Evolutionary conservation across 2,329 filamentous ascomycete genomes (phyloP), one percentile per base, ranked within the genome.

Genomic region (Pseudocercospora fijiensis): DNA sequence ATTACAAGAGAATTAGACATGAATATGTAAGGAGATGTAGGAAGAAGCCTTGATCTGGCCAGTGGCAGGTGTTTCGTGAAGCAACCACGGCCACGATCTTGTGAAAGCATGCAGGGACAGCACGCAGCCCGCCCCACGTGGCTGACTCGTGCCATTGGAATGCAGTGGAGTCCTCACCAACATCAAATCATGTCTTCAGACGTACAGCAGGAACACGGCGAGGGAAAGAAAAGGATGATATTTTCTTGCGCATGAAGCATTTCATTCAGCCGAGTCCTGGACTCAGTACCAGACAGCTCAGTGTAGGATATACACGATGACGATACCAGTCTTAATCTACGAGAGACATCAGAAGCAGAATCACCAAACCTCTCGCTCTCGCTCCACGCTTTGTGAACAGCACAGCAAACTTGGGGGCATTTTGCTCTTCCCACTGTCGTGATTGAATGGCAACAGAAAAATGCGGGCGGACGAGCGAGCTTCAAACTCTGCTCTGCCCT

Each of bases 281-380:
- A 49, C 45, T 26, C 24, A 16, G 11, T 30, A n/a, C 16, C 49
- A 53, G 49, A 53, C 49, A 53, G 49, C 49, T 53, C 49, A 49
- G 28, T 22, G 55, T 43, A 45, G 18, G 43, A 57, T 57, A 41
- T 45, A 57, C 55, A 57, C 55, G 24, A 57, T 53, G 49, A 53
- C 55, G 24, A 57, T 41, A n/a, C 55, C 45, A 45, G 18, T 57
- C n/a, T 56, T 56, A 4, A 22, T 16, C 20, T 45, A 27, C 16
- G 20, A 45, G 37, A 57, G 24, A 57, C 30, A 45, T 43, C 16
- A 20, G 30, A 41, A 57, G 37, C 13, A 16, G 27, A 57, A 41
- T 45, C 55, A 57, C 55, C 55, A 57, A 57, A 27, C 55, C 55
- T 41, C n/a, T 30, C 45, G 49, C 55, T 41, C n/a, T 30, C 45